phyloP scores from a whole-genome alignment of 2,329 filamentous ascomycete species.

The Grosmannia huntii region DNA sequence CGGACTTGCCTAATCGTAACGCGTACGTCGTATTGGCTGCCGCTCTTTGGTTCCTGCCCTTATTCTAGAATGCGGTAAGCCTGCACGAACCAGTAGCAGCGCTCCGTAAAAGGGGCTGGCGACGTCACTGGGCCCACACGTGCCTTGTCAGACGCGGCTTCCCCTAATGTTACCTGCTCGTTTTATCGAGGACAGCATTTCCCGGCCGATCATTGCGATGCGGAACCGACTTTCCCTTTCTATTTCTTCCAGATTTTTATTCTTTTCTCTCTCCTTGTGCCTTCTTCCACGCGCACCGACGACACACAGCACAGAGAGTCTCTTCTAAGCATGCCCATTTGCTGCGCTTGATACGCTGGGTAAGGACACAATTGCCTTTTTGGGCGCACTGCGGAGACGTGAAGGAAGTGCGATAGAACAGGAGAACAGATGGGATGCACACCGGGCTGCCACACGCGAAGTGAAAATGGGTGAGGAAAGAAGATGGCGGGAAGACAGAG shows the following conservation, averaged over 20 bases:
- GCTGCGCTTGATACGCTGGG: background rate
- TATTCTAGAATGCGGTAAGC: background rate
- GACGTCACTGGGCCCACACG: constrained; percentile 1
- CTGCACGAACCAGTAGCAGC: background rate
- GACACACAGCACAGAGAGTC: background rate
- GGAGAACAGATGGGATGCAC: background rate
- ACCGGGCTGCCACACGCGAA: background rate
- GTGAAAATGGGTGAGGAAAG: background rate
- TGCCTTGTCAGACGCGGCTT: background rate
- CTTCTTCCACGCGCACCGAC: background rate
- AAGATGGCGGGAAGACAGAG: background rate
- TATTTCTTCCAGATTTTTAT: background rate
- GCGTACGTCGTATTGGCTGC: constrained; percentile 8
- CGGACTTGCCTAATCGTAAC: constrained; percentile 4
- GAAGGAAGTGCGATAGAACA: background rate
- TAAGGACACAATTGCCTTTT: background rate
- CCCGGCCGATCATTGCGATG: background rate
- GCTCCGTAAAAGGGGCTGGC: constrained; percentile 4
- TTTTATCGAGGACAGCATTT: background rate
- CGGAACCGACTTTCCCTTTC: background rate
- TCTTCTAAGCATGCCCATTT: background rate
- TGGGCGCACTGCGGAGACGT: background rate
- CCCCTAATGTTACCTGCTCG: background rate
- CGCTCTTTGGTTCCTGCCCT: constrained; percentile 5
- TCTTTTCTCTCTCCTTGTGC: background rate